Evolutionary conservation across 2,329 filamentous ascomycete genomes (phyloP).

Genomic region (Metarhizium album): DNA sequence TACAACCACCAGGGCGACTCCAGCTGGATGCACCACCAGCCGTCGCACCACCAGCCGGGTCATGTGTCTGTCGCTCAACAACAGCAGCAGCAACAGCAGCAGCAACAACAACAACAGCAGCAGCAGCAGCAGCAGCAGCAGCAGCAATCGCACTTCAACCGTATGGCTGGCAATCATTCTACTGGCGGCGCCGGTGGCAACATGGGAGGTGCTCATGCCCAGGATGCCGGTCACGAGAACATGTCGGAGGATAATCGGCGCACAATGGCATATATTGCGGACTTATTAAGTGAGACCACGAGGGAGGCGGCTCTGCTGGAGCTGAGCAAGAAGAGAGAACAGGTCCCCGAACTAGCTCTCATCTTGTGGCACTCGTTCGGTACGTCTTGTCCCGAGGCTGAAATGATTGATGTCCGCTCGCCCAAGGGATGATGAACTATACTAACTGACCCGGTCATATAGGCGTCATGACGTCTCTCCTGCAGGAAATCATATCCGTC

Average conservation of each 20-base stretch:
- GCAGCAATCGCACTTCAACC: slow-evolving; percentile 55
- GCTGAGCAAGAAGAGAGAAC: slow-evolving; percentile 96
- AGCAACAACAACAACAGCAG: slow-evolving; percentile 26
- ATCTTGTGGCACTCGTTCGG: slow-evolving; percentile 99
- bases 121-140: slow-evolving; percentile 38
- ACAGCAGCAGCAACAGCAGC: slow-evolving; percentile 28
- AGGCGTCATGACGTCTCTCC: slow-evolving; percentile 96
- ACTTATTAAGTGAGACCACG: slow-evolving; percentile 76
- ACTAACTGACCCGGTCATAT: background rate
- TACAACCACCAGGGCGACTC: slow-evolving; percentile 52
- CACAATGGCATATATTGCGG: slow-evolving; percentile 87
- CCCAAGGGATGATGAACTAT: background rate
- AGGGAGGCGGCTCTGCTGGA: slow-evolving; percentile 87
- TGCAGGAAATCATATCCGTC: slow-evolving; percentile 98
- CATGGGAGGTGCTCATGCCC: slow-evolving; percentile 37
- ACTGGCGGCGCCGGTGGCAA: slow-evolving; percentile 31
- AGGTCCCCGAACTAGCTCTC: slow-evolving; percentile 89
- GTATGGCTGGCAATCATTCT: slow-evolving; percentile 57
- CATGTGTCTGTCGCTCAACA: slow-evolving; percentile 44
- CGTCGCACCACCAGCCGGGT: slow-evolving; percentile 47
- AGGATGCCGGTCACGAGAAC: slow-evolving; percentile 51
- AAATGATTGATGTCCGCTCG: background rate
- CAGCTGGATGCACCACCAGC: slow-evolving; percentile 58
- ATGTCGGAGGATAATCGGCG: slow-evolving; percentile 83
- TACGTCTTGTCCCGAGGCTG: slow-evolving; percentile 31